phyloP scores from a whole-genome alignment of 2,329 filamentous ascomycete species.

The Fusarium redolens region DNA sequence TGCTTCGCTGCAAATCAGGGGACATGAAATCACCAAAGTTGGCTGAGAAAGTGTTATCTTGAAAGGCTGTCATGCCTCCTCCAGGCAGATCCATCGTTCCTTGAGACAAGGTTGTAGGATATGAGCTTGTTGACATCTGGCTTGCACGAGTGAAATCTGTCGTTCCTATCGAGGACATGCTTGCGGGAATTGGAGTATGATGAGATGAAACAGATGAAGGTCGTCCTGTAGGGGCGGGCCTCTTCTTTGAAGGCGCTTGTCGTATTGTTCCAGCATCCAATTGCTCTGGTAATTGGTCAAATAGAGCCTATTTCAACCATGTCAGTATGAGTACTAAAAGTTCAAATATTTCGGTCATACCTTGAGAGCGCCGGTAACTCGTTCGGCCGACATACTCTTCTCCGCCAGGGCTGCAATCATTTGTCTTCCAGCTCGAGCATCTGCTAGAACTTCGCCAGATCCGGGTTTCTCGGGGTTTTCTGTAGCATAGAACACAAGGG shows the following conservation, averaged over 20 bases:
- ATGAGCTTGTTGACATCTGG: constrained; percentile 44
- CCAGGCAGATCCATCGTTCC: constrained; percentile 52
- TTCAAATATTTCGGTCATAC: constrained; percentile 60
- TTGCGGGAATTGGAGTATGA: constrained; percentile 46
- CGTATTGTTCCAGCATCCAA: constrained; percentile 65
- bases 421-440: constrained; percentile 86
- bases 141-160: constrained; percentile 50
- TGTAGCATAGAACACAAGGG: constrained; percentile 81
- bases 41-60: constrained; percentile 52
- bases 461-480: constrained; percentile 82
- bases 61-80: constrained; percentile 47
- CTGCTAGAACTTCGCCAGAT: constrained; percentile 82
- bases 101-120: constrained; percentile 43
- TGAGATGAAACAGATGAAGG: constrained; percentile 47
- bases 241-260: constrained; percentile 63
- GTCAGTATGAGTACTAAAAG: constrained; percentile 33
- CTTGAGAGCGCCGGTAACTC: constrained; percentile 81
- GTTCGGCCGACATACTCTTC: constrained; percentile 88
- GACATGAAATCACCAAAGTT: constrained; percentile 59
- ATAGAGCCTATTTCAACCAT: constrained; percentile 71
- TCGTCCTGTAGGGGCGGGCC: constrained; percentile 60
- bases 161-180: constrained; percentile 49
- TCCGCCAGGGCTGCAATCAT: constrained; percentile 83
- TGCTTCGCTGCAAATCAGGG: constrained; percentile 58
- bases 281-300: constrained; percentile 82